Evolutionary conservation across 2,329 filamentous ascomycete genomes (phyloP).

Genomic region (Stagonosporopsis vannaccii): DNA sequence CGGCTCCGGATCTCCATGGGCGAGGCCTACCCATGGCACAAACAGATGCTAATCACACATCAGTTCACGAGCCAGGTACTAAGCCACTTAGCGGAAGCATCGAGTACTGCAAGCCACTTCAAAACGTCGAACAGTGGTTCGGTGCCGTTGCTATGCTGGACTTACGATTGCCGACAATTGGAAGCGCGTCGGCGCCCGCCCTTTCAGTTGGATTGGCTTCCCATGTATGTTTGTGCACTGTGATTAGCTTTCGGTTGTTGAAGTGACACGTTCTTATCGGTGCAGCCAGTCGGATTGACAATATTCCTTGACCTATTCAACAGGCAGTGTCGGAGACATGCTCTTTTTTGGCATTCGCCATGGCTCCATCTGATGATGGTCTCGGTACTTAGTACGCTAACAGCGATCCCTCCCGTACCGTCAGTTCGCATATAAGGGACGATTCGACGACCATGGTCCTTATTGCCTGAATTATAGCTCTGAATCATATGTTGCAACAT

Average conservation of each 20-base stretch:
- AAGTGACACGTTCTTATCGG: neutral
- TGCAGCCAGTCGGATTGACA: neutral
- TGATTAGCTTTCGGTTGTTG: slow-evolving; percentile 1
- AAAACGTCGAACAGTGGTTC: slow-evolving; percentile 8
- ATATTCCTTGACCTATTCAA: neutral
- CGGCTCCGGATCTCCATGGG: neutral
- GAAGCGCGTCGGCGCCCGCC: neutral
- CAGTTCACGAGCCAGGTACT: neutral
- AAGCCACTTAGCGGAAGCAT: neutral
- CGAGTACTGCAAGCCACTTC: slow-evolving; percentile 5
- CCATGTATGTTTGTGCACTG: neutral
- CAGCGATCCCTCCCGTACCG: neutral
- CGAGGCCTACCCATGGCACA: neutral
- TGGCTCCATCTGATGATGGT: neutral
- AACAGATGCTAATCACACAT: neutral
- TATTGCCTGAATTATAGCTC: neutral
- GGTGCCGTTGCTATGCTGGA: neutral
- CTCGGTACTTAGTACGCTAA: neutral
- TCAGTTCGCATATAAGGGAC: slow-evolving; percentile 6
- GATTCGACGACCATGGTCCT: neutral
- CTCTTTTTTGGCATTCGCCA: neutral
- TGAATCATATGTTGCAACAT: neutral
- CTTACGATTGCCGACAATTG: neutral
- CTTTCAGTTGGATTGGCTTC: neutral
- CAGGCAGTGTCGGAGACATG: neutral